Evolutionary conservation across 805 yeast genomes (phyloP).

Genomic region (Kodamaea lidongshanica): DNA sequence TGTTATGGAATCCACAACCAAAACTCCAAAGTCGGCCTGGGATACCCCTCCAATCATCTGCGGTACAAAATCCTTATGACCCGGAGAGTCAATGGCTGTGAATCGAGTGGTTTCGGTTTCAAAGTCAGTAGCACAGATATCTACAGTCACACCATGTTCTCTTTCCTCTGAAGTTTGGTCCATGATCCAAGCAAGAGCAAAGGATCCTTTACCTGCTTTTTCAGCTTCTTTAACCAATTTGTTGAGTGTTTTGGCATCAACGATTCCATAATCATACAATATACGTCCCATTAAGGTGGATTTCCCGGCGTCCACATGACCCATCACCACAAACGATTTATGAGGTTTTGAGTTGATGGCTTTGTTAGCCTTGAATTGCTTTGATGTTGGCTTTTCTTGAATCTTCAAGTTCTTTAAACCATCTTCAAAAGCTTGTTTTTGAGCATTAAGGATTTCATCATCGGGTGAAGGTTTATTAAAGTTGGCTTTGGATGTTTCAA

Average conservation of each 20-base stretch:
- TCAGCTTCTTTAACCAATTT: conserved; percentile 61
- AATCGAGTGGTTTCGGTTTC: conserved; percentile 50
- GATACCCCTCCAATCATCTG: conserved; percentile 80
- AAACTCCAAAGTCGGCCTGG: conserved; percentile 69
- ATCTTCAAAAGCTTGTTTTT: conserved; percentile 38
- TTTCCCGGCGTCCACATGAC: conserved; percentile 84
- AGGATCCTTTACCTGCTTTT: conserved; percentile 65
- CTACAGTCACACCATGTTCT: conserved; percentile 71
- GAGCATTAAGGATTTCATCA: conserved; percentile 59
- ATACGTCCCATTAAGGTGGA: conserved; percentile 74
- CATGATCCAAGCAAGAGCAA: conserved; percentile 81
- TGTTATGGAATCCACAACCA: conserved; percentile 60
- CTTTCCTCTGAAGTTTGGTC: conserved; percentile 78
- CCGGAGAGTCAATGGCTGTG: conserved; percentile 80
- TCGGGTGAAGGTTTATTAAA: conserved; percentile 79
- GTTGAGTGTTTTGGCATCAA: conserved; percentile 58
- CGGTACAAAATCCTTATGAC: conserved; percentile 77
- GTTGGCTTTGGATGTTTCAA: conserved; percentile 42
- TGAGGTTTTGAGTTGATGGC: conserved; percentile 48
- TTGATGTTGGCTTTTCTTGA: conserved; percentile 7
- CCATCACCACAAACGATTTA: conserved; percentile 71
- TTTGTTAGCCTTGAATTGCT: conserved; percentile 36
- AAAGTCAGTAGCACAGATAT: conserved; percentile 62
- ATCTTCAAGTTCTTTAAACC: conserved; percentile 25
- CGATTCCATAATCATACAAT: conserved; percentile 59